Base-by-base conservation (phyloP, 1,284 basidiomycete genomes). In the Leccinum angustisporum region DNA sequence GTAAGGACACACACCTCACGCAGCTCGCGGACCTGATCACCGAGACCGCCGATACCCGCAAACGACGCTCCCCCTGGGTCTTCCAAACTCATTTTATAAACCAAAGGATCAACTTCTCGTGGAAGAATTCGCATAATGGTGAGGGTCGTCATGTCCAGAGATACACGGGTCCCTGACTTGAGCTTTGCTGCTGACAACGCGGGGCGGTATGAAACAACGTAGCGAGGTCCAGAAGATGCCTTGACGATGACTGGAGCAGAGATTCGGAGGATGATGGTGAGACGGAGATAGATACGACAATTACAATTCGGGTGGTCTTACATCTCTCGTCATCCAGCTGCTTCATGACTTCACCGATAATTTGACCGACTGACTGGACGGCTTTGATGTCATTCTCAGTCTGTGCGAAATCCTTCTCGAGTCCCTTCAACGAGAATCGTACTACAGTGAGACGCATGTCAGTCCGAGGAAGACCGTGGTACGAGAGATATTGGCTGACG, bases 361-460 rank as follows among this genome's bases (percentile, higher is more conserved):
- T 98, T 80, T 99, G 97, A 11, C 97, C 97, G 10, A 99, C 97
- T 11, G 94, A 97, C 76, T 99, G 97, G 14, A 99, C 88, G 55
- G 97, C 97, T 78, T 98, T 98, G 79, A 99, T 98, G 74, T 99
- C 97, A 52, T 99, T 95, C 77, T 99, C 97, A 0, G 95, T 97
- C 84, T 97, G 97, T 70, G 91, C 93, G 72, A 89, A 99, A 61
- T 92, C 90, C 70, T 90, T 90, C 74, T 96, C 91, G 13, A 99
- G 79, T 62, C 94, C 89, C 72, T 94, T 95, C 65, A 97, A 79
- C 16, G 90, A 90, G 73, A 93, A 92, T 38, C 92, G 83, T 59
- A 93, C 91, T 94, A 62, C 4, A 58, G 57, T 54, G 13, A 40
- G 38, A 21, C 4, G 4, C 51, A 18, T 34, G 62, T 70, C 50